These are phyloP conservation scores for Amaranthus cruentus DNA, from an alignment of 148 eudicot species.

Conservation along the genomic window DNA sequence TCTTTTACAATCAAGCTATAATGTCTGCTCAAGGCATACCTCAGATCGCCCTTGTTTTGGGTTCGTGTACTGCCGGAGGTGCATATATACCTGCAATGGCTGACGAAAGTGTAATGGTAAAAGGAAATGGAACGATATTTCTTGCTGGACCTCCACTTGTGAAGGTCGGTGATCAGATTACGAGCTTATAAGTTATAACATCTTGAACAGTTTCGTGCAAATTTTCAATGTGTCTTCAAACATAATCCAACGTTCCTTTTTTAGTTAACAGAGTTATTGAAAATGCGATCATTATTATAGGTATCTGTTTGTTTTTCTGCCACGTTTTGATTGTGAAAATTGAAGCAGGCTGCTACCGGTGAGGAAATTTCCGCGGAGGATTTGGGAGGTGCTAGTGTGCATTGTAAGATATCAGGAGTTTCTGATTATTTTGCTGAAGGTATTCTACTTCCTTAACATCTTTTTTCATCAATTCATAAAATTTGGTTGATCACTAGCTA, in stretches of 20 bases:
- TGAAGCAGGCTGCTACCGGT: constrained; percentile 95
- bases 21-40: constrained; percentile 96
- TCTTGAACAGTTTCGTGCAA: neutral
- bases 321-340: constrained; percentile 17
- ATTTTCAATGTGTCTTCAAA: neutral
- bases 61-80: constrained; percentile 99
- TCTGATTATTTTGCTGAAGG: constrained; percentile 96
- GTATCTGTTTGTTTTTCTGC: constrained; percentile 2
- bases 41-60: constrained; percentile 91
- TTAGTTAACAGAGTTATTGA: neutral
- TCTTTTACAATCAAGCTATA: constrained; percentile 86
- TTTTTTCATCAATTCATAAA: neutral
- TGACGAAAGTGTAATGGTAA: constrained; percentile 99
- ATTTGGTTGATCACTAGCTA: neutral
- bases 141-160: constrained; percentile 99
- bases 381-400: constrained; percentile 94
- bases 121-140: constrained; percentile 98
- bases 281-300: no score
- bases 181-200: neutral
- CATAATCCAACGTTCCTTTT: neutral
- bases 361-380: constrained; percentile 99
- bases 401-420: constrained; percentile 95
- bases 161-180: constrained; percentile 52
- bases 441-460: constrained; percentile 16
- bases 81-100: constrained; percentile 99